phyloP scores from a whole-genome alignment of 345 rosid genomes.

The Camelina laxa region DNA sequence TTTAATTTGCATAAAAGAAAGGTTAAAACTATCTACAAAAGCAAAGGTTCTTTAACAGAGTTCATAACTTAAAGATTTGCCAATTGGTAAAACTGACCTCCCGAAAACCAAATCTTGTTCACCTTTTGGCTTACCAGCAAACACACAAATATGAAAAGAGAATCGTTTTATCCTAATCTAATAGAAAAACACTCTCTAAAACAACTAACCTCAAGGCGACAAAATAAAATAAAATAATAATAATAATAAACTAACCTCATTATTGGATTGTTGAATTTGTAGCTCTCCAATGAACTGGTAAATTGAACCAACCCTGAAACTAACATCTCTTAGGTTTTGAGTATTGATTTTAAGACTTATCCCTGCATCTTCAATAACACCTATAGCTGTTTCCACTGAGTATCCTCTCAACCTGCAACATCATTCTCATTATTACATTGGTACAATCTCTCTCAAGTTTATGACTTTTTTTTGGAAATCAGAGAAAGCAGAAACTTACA shows the following conservation, averaged over 20 bases:
- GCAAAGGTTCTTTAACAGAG: background rate
- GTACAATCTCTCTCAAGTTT: background rate
- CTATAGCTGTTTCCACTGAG: slow-evolving; percentile 59
- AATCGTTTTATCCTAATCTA: too few relatives aligned
- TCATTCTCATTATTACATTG: background rate
- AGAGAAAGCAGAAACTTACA: slow-evolving; percentile 44
- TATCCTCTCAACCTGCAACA: slow-evolving; percentile 61
- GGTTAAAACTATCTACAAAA: background rate
- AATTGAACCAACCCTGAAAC: slow-evolving; percentile 64
- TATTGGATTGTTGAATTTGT: slow-evolving; percentile 52
- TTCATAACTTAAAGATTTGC: background rate
- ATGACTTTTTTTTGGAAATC: background rate
- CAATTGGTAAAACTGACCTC: background rate
- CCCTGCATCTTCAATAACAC: slow-evolving; percentile 60
- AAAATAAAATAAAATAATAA: too few relatives aligned
- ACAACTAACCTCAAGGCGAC: too few relatives aligned
- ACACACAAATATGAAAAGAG: background rate
- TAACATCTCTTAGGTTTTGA: slow-evolving; percentile 71
- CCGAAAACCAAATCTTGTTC: background rate
- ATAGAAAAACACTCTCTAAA: too few relatives aligned
- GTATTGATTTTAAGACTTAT: slow-evolving; percentile 61
- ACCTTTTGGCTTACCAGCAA: background rate
- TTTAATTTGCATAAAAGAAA: slow-evolving; percentile 13
- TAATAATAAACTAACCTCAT: slow-evolving; percentile 67
- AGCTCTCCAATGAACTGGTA: slow-evolving; percentile 92